Evolutionary conservation across 208 protist genomes (phyloP).

Genomic region (Trypanosoma grayi): DNA sequence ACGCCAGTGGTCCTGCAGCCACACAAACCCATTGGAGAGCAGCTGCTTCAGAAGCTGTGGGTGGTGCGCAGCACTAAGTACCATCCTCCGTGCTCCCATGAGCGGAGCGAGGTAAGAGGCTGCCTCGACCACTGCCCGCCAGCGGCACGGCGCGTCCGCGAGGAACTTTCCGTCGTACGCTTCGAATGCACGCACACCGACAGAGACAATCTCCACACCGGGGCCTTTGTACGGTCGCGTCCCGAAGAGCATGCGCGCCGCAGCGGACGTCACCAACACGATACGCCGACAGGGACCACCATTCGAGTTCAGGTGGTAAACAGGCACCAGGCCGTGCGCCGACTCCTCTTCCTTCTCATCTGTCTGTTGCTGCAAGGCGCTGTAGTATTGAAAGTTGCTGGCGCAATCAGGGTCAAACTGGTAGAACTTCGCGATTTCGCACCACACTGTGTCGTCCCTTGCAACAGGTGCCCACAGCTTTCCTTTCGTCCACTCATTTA

Average conservation of each 20-base stretch:
- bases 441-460: conserved; percentile 62
- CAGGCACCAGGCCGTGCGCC: conserved; percentile 54
- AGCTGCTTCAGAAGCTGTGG: conserved; percentile 47
- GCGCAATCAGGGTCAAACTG: conserved; percentile 47
- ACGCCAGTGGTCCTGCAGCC: conserved; percentile 67
- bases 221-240: conserved; percentile 86
- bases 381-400: conserved; percentile 41
- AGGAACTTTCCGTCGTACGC: conserved; percentile 81
- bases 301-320: conserved; percentile 87
- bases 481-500: conserved; percentile 89
- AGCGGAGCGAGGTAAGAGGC: conserved; percentile 66
- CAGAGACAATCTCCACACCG: conserved; percentile 85
- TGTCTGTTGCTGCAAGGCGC: background rate
- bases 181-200: conserved; percentile 83
- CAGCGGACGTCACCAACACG: conserved; percentile 68
- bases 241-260: conserved; percentile 66
- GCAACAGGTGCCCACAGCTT: conserved; percentile 79
- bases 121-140: conserved; percentile 81
- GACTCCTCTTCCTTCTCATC: background rate
- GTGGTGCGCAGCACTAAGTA: conserved; percentile 40
- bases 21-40: conserved; percentile 71
- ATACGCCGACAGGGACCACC: conserved; percentile 71
- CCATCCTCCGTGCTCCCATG: conserved; percentile 55
- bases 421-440: conserved; percentile 75
- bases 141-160: conserved; percentile 63